Evolutionary conservation across 331 rosid species (phyloP), one percentile per base, ranked within the genome.

Genomic region (Phaseolus coccineus): DNA sequence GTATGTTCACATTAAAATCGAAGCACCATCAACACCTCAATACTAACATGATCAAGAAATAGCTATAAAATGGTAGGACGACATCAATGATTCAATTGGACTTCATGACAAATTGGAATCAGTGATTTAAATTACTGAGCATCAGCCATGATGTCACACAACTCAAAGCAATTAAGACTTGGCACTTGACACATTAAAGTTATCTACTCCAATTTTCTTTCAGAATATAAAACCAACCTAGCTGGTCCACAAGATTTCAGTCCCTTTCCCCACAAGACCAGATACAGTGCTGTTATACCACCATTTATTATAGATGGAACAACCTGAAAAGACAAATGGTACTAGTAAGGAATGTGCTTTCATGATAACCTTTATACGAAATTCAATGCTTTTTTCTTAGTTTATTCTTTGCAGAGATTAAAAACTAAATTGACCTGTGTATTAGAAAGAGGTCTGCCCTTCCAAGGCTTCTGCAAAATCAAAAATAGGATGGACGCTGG

Each of bases 191-290:
- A 27, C 6, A 15, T 40, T 27, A 61, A 76, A 61, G 55, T 46
- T 56, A 51, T 59, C 16, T 63, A 50, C n/a, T 58, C 52, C 76
- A 82, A 53, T 66, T 58, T 81, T 83, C 64, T 67, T 59, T 48
- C 16, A 75, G 24, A 14, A 79, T 79, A 55, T 56, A 42, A 69
- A 83, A 75, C 92, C 85, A 83, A 96, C 97, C 99, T 93, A 61
- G 88, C 92, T 72, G 99, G 99, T 84, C 99, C 99, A 85, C 98
- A 96, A 65, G 97, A 88, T 83, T 89, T 93, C 85, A 96, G 93
- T 80, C 99, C 99, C 82, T 93, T 96, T 71, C 98, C 99, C 99
- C 98, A 96, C 84, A 96, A 87, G 76, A 93, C 85, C 56, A 91
- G 88, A 85, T 90, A 93, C 61, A 96, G 72, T 58, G 99, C 96